A percentile compares a stretch with the other conserved stretches of the same genome.
Conservation (phyloP, 495 filamentous ascomycete genomes). For the Niebla homalea region DNA sequence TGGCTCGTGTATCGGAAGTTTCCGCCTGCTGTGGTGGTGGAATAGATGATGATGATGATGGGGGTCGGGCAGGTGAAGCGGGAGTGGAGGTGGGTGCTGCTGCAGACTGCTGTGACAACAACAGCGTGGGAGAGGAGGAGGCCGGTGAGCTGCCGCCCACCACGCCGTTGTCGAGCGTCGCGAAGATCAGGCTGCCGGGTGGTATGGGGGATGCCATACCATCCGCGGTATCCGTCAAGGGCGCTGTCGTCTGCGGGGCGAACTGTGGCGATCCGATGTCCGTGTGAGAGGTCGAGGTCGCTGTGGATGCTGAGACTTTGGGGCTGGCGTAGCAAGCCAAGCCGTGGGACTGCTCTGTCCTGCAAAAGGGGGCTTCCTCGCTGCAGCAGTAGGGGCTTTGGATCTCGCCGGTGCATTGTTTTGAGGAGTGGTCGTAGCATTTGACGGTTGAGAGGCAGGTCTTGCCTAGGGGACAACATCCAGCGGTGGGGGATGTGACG, state of each 20-base stretch:
- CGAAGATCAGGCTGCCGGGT: too few relatives aligned
- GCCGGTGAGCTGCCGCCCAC: too few relatives aligned
- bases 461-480: conserved; percentile 11
- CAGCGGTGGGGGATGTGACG: not conserved
- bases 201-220: too few relatives aligned
- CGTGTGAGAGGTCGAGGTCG: not conserved
- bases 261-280: not conserved
- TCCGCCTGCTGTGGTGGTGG: not conserved
- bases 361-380: conserved; percentile 4
- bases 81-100: not conserved
- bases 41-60: not conserved
- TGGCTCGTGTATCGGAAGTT: not conserved
- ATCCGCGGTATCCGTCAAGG: too few relatives aligned
- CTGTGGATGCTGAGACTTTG: not conserved
- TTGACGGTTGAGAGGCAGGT: conserved; percentile 1
- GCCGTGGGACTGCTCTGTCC: not conserved
- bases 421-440: conserved; percentile 10
- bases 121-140: not conserved
- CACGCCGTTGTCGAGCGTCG: too few relatives aligned
- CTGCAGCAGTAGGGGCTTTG: conserved; percentile 8
- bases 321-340: conserved; percentile 7
- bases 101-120: not conserved
- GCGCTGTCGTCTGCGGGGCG: too few relatives aligned
- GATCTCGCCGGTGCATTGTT: conserved; percentile 2
- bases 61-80: not conserved